Base-by-base conservation (phyloP, 371 early-diverging fungal genomes). In the Mortierella sp. region DNA sequence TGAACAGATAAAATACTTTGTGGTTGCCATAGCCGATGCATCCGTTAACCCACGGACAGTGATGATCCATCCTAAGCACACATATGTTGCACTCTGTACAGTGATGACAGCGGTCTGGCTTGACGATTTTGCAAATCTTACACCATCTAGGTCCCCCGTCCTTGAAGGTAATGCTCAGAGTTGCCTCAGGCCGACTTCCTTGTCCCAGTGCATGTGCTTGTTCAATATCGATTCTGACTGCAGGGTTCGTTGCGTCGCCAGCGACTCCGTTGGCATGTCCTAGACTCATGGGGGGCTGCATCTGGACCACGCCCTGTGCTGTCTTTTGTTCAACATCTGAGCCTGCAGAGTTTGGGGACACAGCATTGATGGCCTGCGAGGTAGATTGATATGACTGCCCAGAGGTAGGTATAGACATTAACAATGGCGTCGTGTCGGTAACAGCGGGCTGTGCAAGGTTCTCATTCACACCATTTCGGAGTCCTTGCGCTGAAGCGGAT, bases 81-180 rank as follows among this genome's bases (percentile, higher is more conserved):
- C 97, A 98, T 28, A 81, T 78, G 50, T 92, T 88, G 71, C 98
- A 97, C 26, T 91, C 89, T 49, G 89, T 89, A 80, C 98, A 98
- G 68, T 98, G 98, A 75, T 98, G 97, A 15, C 96, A 88, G 54
- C 98, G 87, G 62, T 93, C 94, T 19, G 98, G 95, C 75, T 95
- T 96, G 53, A 67, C 68, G 51, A 84, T 81, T 37, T 81, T 73
- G 66, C 89, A 89, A 28, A 76, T 65, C 7, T 85, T 83, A 56
- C 89, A 89, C 64, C 76, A 87, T 15, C 85, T 80, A 21, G 83
- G 80, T 11, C 78, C 70, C 7, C 89, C 89, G 50, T 86, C 83
- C 41, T 70, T 78, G 49, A 82, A 72, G 44, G 83, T 64, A 11
- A 85, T 64, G 15, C 83, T 80, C 7, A 83, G 55, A 3, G 83